phyloP scores from a whole-genome alignment of 495 filamentous ascomycete genomes.

The Tuber calosporum region DNA sequence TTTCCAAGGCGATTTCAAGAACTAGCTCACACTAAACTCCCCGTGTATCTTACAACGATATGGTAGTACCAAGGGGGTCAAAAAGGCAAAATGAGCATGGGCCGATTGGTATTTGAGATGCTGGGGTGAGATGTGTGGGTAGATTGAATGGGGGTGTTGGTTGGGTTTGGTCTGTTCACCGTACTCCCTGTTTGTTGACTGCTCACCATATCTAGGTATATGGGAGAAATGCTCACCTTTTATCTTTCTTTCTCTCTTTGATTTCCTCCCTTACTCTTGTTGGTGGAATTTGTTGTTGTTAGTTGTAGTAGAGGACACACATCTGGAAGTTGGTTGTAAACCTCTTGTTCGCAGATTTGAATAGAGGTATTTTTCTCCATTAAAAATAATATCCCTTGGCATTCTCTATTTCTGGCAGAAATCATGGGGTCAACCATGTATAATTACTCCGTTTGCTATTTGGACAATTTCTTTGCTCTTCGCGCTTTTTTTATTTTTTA shows the following conservation, averaged over 20 bases:
- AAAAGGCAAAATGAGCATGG: background rate
- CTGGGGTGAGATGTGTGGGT: background rate
- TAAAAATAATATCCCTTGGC: background rate
- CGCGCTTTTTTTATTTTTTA: no score
- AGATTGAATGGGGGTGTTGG: no score
- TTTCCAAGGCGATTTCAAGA: background rate
- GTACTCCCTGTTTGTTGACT: no score
- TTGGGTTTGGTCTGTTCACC: no score
- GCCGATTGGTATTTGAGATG: background rate
- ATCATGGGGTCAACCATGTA: background rate
- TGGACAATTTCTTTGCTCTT: background rate
- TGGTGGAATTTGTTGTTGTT: background rate
- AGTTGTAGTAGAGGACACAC: no score
- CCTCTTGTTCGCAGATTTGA: background rate
- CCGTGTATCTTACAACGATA: background rate
- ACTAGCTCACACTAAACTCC: no score
- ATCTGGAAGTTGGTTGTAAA: no score
- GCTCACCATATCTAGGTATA: no score
- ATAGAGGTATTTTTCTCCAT: background rate
- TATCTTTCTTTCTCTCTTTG: background rate
- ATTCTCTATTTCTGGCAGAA: background rate
- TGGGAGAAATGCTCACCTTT: background rate
- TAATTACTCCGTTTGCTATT: background rate
- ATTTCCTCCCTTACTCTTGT: background rate
- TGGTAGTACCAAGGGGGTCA: no score